Base-by-base conservation (phyloP, 2,329 filamentous ascomycete species). In the Cytospora schulzeri region DNA sequence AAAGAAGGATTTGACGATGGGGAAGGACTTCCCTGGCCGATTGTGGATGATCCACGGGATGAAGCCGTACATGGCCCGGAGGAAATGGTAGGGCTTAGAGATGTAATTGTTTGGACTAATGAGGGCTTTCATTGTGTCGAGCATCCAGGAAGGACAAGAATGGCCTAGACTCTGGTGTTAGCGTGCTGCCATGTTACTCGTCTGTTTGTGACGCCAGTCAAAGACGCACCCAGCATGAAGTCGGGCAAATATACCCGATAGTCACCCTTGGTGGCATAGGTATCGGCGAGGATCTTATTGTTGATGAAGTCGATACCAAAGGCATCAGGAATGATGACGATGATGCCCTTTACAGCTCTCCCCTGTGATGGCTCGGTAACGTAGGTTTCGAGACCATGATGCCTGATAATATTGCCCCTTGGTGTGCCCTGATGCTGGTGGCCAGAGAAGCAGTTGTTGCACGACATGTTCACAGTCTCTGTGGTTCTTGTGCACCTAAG, bases 241-340 rank as follows among this genome's bases (percentile, higher is more conserved):
- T 87, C 84, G 0, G 84, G 85, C n/a, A 83, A 68, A 66, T 83
- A 83, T 41, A 87, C 83, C 11, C 73, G 75, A 69, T 79, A 85
- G 17, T 75, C 74, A 5, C 79, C 79, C 69, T 80, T 81, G 64
- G 77, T 76, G n/a, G 83, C 83, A 68, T 84, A 85, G 51, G 74
- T 73, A 69, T 87, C 85, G 6, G 83, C 83, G 38, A 87, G 71
- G 7, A 85, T 72, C 45, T 81, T 77, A 59, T 78, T 79, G 72
- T 87, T 87, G 26, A 79, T 73, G 67, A 86, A 81, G 2, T 78
- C 75, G 79, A 83, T 83, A 19, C 84, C 84, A 68, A 86, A 86
- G 0, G 80, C 80, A 69, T 87, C 85, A 0, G 84, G 78, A 35
- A 87, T 76, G 57, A 86, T 76, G 51, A 86, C 80, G 12, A 87